Evolutionary conservation across 2,329 filamentous ascomycete species (phyloP).

Genomic region (Coniochaeta pulveracea): DNA sequence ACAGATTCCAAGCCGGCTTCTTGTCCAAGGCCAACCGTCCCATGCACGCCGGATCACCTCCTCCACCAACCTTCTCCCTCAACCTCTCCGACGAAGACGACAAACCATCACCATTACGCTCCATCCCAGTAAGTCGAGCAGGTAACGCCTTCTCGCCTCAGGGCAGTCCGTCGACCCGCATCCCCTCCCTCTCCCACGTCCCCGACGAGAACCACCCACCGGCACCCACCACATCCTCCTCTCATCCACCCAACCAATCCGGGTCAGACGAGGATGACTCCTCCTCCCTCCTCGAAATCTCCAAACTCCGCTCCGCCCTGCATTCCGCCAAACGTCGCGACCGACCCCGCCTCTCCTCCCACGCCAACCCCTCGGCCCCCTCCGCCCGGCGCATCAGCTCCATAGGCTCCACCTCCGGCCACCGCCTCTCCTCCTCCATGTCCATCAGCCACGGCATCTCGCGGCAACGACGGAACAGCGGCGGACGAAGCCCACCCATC

Average conservation of each 20-base stretch:
- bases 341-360: slow-evolving; percentile 26
- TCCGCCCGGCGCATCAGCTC: slow-evolving; percentile 33
- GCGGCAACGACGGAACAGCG: slow-evolving; percentile 34
- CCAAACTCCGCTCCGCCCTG: slow-evolving; percentile 43
- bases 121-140: slow-evolving; percentile 35
- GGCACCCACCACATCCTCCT: slow-evolving; percentile 22
- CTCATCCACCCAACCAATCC: slow-evolving; percentile 16
- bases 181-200: slow-evolving; percentile 5
- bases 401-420: slow-evolving; percentile 24
- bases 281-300: slow-evolving; percentile 32
- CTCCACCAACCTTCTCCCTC: slow-evolving; percentile 45
- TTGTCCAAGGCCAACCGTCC: slow-evolving; percentile 46
- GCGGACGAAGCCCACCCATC: slow-evolving; percentile 40
- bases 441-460: slow-evolving; percentile 42
- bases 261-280: slow-evolving; percentile 40
- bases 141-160: slow-evolving; percentile 38
- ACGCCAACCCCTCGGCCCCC: slow-evolving; percentile 22
- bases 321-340: slow-evolving; percentile 37
- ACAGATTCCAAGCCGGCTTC: slow-evolving; percentile 82
- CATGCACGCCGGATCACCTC: slow-evolving; percentile 47
- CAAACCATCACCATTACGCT: slow-evolving; percentile 32
- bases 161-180: too few species aligned
- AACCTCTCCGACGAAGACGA: slow-evolving; percentile 40
- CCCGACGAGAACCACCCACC: slow-evolving; percentile 41
- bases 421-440: slow-evolving; percentile 21